A percentile compares a stretch with the other conserved stretches of the same genome.
Conservation (phyloP, 2,329 filamentous ascomycete species). For the Aspergillus ruber region DNA sequence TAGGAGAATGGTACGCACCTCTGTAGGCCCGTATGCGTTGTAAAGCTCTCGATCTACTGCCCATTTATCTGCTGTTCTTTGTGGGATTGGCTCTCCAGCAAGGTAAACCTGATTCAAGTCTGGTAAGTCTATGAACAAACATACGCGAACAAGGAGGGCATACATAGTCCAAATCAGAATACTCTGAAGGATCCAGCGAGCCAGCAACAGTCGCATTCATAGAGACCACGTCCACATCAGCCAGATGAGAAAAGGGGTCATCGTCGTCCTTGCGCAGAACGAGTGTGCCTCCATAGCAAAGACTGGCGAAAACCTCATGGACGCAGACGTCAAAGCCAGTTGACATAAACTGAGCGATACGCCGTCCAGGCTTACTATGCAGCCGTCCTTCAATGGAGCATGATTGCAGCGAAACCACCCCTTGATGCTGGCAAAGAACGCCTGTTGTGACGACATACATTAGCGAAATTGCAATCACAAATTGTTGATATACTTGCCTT, state of each 20-base stretch:
- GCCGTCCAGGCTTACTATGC: slow-evolving; percentile 23
- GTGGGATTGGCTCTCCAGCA: slow-evolving; percentile 33
- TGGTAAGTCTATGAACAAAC: slow-evolving; percentile 3
- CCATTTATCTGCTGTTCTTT: slow-evolving; percentile 30
- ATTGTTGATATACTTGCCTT: not conserved
- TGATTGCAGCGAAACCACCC: slow-evolving; percentile 31
- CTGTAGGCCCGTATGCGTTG: slow-evolving; percentile 44
- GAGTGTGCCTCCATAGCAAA: slow-evolving; percentile 36
- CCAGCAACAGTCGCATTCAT: slow-evolving; percentile 36
- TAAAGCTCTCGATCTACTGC: slow-evolving; percentile 20
- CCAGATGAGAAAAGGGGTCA: slow-evolving; percentile 27
- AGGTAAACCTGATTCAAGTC: slow-evolving; percentile 30
- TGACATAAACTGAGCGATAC: slow-evolving; percentile 39
- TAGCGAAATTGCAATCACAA: not conserved
- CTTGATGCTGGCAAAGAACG: slow-evolving; percentile 24
- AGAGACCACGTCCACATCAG: slow-evolving; percentile 23
- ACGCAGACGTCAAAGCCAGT: slow-evolving; percentile 41
- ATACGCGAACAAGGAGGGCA: not conserved
- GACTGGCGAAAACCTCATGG: slow-evolving; percentile 36
- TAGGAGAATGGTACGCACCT: not conserved
- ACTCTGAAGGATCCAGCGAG: slow-evolving; percentile 26
- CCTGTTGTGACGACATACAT: slow-evolving; percentile 1
- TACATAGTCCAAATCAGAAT: slow-evolving; percentile 1
- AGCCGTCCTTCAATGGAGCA: slow-evolving; percentile 27
- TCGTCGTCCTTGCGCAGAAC: slow-evolving; percentile 18